Conservation (phyloP, 2,329 filamentous ascomycete genomes). For the Fusarium nelsonii region DNA sequence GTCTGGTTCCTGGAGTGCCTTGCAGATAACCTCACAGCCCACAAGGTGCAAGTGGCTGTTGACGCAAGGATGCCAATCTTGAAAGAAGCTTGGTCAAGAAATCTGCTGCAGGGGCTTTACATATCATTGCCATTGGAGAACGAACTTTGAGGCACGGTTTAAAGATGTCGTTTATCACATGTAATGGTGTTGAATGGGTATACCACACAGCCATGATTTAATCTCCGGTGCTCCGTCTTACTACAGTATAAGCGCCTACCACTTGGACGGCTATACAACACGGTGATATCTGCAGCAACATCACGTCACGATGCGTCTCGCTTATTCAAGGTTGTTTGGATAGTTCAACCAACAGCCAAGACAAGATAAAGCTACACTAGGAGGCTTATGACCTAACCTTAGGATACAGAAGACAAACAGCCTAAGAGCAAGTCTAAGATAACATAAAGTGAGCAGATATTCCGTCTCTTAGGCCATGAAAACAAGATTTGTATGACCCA, state of each 20-base stretch:
- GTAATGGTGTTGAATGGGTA: neutral
- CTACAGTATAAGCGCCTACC: neutral
- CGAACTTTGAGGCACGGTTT: neutral
- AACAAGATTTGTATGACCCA: too few species aligned
- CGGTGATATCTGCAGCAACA: neutral
- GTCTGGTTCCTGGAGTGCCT: neutral
- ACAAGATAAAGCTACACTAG: neutral
- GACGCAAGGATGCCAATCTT: neutral
- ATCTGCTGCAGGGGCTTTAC: neutral
- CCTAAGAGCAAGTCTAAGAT: too few species aligned
- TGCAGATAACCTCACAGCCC: neutral
- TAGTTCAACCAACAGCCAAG: neutral
- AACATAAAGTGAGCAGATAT: too few species aligned
- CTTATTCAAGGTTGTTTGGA: neutral
- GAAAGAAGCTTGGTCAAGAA: neutral
- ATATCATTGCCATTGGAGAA: neutral
- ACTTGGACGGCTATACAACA: neutral
- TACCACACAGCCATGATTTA: neutral
- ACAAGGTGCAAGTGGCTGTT: too few species aligned
- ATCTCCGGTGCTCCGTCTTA: slow-evolving; percentile 5
- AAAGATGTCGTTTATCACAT: neutral
- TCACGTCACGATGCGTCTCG: neutral
- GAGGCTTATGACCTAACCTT: too few species aligned
- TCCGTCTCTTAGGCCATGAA: too few species aligned
- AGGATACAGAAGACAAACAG: too few species aligned